Evolutionary conservation across 192 early-diverging fungal genomes (phyloP).

Genomic region (Entophlyctis luteolus): DNA sequence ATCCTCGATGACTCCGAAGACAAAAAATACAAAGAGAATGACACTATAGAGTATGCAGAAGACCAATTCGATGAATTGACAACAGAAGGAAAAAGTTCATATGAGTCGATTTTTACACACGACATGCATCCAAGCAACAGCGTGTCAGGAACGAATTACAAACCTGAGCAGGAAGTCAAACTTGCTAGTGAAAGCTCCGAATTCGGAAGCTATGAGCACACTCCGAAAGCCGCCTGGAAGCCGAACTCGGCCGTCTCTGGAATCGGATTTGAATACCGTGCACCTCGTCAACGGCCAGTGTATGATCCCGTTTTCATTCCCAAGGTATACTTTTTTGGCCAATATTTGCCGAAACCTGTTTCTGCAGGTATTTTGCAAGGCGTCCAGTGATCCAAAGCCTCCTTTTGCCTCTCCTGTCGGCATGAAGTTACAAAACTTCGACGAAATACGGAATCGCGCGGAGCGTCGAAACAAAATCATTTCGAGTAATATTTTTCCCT

Average conservation of each 20-base stretch:
- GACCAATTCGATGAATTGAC: too few species aligned
- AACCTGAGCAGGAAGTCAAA: neutral
- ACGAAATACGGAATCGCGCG: neutral
- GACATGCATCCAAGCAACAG: neutral
- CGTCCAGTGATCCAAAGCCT: constrained; percentile 4
- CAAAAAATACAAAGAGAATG: neutral
- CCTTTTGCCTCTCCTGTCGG: constrained; percentile 14
- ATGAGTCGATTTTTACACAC: too few species aligned
- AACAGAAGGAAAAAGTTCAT: too few species aligned
- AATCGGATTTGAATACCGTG: constrained; percentile 7
- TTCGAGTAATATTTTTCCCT: too few species aligned
- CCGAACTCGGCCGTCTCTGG: constrained; percentile 12
- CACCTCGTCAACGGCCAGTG: neutral
- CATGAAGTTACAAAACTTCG: neutral
- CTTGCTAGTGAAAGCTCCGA: neutral
- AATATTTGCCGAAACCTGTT: too few species aligned
- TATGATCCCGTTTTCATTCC: neutral
- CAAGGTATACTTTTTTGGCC: neutral
- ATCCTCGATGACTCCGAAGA: neutral
- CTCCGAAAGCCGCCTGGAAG: constrained; percentile 8
- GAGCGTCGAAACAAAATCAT: neutral
- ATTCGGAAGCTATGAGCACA: neutral
- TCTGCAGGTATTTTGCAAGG: too few species aligned
- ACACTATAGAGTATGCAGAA: too few species aligned
- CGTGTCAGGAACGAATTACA: neutral